Evolutionary conservation across 2,329 filamentous ascomycete genomes (phyloP).

Genomic region (Claviceps fusiformis): DNA sequence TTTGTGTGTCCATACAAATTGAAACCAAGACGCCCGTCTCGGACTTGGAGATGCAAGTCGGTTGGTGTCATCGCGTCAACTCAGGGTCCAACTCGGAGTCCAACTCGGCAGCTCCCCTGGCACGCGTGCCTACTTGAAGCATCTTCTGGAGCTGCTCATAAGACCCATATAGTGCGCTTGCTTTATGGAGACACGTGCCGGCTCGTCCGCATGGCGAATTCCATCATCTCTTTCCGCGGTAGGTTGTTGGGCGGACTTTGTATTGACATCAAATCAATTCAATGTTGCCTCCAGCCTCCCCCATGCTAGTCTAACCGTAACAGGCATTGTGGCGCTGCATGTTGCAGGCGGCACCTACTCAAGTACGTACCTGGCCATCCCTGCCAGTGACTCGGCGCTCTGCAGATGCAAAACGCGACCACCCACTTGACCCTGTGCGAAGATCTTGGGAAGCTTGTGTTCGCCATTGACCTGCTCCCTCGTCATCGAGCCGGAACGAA

Average conservation of each 20-base stretch:
- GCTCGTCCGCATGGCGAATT: neutral
- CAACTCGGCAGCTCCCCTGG: neutral
- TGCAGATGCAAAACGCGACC: neutral
- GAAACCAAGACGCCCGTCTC: constrained; percentile 28
- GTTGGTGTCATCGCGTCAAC: constrained; percentile 3
- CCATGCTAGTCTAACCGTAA: too few species aligned
- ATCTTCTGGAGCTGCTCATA: neutral
- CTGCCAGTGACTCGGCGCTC: neutral
- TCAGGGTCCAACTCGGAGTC: neutral
- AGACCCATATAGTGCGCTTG: neutral
- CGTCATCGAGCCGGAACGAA: constrained; percentile 1
- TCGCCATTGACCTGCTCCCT: neutral
- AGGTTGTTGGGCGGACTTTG: neutral
- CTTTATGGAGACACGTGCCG: neutral
- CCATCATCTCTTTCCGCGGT: neutral
- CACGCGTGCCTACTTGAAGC: neutral
- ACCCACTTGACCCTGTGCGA: neutral
- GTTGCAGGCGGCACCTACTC: too few species aligned
- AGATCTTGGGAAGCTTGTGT: neutral
- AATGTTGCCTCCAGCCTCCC: too few species aligned
- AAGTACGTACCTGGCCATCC: too few species aligned
- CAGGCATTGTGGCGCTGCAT: too few species aligned
- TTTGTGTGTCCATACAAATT: constrained; percentile 37
- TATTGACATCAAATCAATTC: too few species aligned
- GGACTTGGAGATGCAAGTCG: constrained; percentile 6